A percentile compares a stretch with the other conserved stretches of the same genome.
phyloP scores from a whole-genome alignment of 306 rosid genomes.

The Delonix regia region DNA sequence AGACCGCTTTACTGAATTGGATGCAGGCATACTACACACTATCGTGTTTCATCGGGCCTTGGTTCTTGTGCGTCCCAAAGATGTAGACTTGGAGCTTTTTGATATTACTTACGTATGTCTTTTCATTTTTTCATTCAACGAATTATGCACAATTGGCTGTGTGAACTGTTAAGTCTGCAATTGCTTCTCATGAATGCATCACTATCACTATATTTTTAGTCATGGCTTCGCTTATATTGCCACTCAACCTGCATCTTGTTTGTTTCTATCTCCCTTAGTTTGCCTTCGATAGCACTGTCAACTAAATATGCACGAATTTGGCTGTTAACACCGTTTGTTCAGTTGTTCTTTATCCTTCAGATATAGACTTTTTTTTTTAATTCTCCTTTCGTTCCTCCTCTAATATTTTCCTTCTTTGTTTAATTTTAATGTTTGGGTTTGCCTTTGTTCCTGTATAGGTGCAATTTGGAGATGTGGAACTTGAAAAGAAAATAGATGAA shows the following conservation, averaged over 20 bases:
- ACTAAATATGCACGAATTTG: neutral
- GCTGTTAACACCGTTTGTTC: neutral
- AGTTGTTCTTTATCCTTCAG: too few species aligned
- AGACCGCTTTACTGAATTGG: neutral
- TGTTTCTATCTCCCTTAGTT: neutral
- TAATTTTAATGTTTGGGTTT: neutral
- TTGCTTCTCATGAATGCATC: neutral
- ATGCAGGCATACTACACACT: slow-evolving; percentile 86
- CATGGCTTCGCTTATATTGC: neutral
- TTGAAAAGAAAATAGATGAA: slow-evolving; percentile 91
- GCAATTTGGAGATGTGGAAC: slow-evolving; percentile 87
- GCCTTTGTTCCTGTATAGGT: slow-evolving; percentile 55
- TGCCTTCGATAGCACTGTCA: neutral
- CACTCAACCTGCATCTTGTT: neutral
- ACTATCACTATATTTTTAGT: too few species aligned
- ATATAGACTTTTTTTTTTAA: too few species aligned
- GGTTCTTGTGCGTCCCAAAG: slow-evolving; percentile 95
- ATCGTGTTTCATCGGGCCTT: slow-evolving; percentile 90
- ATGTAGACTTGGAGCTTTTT: slow-evolving; percentile 84
- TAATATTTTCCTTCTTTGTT: neutral
- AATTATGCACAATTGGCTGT: neutral
- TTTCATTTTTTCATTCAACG: neutral
- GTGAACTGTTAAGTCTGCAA: neutral
- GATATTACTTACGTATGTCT: slow-evolving; percentile 83
- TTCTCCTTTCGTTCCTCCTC: too few species aligned